Conservation (phyloP, 768 basidiomycete species). For the Sporobolomyces pararoseus region DNA sequence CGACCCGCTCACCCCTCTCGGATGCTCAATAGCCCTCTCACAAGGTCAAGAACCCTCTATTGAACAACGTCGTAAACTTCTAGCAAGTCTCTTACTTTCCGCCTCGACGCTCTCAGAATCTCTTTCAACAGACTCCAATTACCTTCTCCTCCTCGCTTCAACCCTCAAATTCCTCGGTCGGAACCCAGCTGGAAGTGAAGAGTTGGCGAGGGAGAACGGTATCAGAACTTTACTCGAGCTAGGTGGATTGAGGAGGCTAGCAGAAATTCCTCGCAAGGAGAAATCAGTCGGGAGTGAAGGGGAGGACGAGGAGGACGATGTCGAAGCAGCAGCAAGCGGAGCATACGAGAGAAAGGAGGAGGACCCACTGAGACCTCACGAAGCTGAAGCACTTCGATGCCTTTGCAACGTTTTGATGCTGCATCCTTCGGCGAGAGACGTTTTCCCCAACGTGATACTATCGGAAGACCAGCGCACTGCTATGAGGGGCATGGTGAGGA, state of each 20-base stretch:
- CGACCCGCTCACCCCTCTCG: not conserved
- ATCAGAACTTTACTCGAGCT: slow-evolving; percentile 11
- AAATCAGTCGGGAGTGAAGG: not conserved
- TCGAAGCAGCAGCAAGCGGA: slow-evolving; percentile 8
- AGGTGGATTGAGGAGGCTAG: slow-evolving; percentile 22
- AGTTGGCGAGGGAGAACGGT: slow-evolving; percentile 21
- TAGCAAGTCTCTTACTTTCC: slow-evolving; percentile 16
- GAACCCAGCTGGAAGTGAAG: slow-evolving; percentile 32
- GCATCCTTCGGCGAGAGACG: slow-evolving; percentile 31
- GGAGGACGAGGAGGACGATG: slow-evolving; percentile 5
- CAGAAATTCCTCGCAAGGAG: slow-evolving; percentile 1
- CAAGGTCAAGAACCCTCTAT: slow-evolving; percentile 10
- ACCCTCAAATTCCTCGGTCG: slow-evolving; percentile 38
- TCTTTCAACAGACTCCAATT: not conserved
- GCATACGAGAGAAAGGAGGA: not conserved
- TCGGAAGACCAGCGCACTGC: slow-evolving; percentile 4
- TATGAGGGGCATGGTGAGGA: slow-evolving; percentile 18
- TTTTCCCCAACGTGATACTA: slow-evolving; percentile 31
- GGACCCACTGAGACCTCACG: slow-evolving; percentile 9
- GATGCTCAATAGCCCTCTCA: slow-evolving; percentile 5
- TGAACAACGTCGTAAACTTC: slow-evolving; percentile 26
- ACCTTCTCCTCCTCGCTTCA: slow-evolving; percentile 7
- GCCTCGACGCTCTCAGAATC: not conserved
- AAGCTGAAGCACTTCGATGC: slow-evolving; percentile 36
- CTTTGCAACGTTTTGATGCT: slow-evolving; percentile 42